A percentile compares a stretch with the other conserved stretches of the same genome.
These are phyloP conservation scores for Tetrapisispora nanseiensis DNA, from an alignment of 805 yeast species.

Conservation along the genomic window DNA sequence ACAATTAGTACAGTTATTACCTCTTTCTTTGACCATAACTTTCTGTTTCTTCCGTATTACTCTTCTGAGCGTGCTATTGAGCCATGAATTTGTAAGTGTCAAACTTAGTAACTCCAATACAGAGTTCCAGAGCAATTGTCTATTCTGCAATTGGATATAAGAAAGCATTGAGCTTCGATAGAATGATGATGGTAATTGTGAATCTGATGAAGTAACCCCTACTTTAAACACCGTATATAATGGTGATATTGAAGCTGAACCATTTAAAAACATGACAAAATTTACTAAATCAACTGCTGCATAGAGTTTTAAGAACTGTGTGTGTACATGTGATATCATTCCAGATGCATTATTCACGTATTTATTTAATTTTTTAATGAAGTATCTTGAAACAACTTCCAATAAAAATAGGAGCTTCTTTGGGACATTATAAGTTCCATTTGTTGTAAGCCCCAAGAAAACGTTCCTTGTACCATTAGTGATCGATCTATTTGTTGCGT, in stretches of 20 bases:
- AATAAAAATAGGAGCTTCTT: background rate
- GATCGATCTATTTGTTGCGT: background rate
- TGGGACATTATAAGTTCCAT: background rate
- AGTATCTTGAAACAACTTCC: background rate
- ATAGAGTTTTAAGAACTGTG: constrained; percentile 1
- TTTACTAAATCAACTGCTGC: constrained; percentile 5
- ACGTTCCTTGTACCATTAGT: background rate
- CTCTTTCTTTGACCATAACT: too few relatives aligned
- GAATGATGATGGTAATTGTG: background rate
- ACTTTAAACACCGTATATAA: constrained; percentile 14
- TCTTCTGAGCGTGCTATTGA: background rate
- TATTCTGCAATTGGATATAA: constrained; percentile 10
- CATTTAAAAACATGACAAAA: constrained; percentile 4
- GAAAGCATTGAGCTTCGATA: background rate
- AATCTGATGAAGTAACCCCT: background rate
- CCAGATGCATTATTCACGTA: background rate
- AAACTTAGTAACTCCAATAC: constrained; percentile 20
- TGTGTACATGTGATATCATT: background rate
- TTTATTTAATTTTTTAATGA: background rate
- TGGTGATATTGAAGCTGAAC: constrained; percentile 9
- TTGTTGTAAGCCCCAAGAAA: background rate
- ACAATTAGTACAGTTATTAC: constrained; percentile 13
- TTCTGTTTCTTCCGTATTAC: background rate
- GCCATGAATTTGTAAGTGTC: constrained; percentile 10
- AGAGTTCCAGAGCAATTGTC: constrained; percentile 26